Conservation (phyloP, 805 yeast species). For the Starmera dryadoides region DNA sequence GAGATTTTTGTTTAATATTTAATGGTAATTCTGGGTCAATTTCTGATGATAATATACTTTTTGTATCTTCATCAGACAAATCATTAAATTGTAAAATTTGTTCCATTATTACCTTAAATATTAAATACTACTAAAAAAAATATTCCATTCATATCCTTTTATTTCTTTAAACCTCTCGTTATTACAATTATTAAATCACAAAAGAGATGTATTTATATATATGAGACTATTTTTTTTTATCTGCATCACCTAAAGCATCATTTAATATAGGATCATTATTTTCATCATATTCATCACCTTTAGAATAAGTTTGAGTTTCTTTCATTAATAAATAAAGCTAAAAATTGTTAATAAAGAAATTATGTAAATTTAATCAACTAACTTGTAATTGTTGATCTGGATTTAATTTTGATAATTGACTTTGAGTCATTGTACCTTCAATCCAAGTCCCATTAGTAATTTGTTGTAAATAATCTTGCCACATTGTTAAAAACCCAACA, state of each 20-base stretch:
- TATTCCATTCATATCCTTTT: too few relatives aligned
- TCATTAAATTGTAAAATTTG: too few relatives aligned
- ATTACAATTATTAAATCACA: too few relatives aligned
- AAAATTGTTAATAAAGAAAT: neutral
- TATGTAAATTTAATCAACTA: slow-evolving; percentile 3
- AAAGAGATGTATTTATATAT: neutral
- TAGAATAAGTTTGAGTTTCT: slow-evolving; percentile 37
- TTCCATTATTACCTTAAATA: too few relatives aligned
- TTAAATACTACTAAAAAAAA: too few relatives aligned
- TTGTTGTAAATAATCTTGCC: slow-evolving; percentile 79
- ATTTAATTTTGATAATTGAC: slow-evolving; percentile 72
- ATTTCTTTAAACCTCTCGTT: too few relatives aligned
- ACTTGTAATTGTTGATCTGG: slow-evolving; percentile 84
- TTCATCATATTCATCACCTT: slow-evolving; percentile 8
- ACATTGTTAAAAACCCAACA: slow-evolving; percentile 85
- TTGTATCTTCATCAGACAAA: too few relatives aligned
- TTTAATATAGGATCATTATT: neutral
- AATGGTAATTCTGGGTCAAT: too few relatives aligned
- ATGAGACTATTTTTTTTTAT: neutral
- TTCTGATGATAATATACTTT: too few relatives aligned
- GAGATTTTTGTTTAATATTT: too few relatives aligned
- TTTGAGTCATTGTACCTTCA: slow-evolving; percentile 52
- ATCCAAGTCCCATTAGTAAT: slow-evolving; percentile 60
- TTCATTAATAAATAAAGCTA: slow-evolving; percentile 66
- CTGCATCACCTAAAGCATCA: neutral